phyloP scores from a whole-genome alignment of 139 green algal species.

The Gonium pectorale region DNA sequence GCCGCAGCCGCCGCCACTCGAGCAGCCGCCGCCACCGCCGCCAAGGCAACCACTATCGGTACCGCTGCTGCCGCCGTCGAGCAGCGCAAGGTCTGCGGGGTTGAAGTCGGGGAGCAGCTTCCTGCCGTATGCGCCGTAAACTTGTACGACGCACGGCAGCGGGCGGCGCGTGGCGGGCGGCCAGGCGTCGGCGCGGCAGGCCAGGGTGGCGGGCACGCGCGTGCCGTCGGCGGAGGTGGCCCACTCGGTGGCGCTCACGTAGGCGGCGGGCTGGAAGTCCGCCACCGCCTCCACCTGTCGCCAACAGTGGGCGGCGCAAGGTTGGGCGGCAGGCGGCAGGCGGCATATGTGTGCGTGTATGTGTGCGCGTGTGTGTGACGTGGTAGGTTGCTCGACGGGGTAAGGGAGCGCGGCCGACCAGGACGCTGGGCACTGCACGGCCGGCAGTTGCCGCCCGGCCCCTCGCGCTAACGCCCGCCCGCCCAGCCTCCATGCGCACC shows the following conservation, averaged over 20 bases:
- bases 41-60: neutral
- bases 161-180: conserved; percentile 4
- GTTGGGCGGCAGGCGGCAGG: too few relatives aligned
- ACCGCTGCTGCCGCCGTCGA: conserved; percentile 54
- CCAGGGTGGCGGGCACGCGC: conserved; percentile 1
- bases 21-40: neutral
- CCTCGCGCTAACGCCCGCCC: too few relatives aligned
- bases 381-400: too few relatives aligned
- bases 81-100: conserved; percentile 63
- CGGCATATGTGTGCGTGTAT: too few relatives aligned
- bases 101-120: conserved; percentile 63
- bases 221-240: neutral
- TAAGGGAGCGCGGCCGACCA: too few relatives aligned
- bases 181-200: conserved; percentile 14
- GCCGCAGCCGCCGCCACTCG: neutral
- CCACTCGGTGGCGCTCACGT: conserved; percentile 14
- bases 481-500: too few relatives aligned
- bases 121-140: conserved; percentile 80
- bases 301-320: too few relatives aligned
- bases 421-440: too few relatives aligned
- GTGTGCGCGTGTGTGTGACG: too few relatives aligned
- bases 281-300: conserved; percentile 26
- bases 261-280: neutral
- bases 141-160: conserved; percentile 22
- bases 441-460: too few relatives aligned